Evolutionary conservation across 140 eudicot species (phyloP).

Genomic region (Ambrosia hybrid): DNA sequence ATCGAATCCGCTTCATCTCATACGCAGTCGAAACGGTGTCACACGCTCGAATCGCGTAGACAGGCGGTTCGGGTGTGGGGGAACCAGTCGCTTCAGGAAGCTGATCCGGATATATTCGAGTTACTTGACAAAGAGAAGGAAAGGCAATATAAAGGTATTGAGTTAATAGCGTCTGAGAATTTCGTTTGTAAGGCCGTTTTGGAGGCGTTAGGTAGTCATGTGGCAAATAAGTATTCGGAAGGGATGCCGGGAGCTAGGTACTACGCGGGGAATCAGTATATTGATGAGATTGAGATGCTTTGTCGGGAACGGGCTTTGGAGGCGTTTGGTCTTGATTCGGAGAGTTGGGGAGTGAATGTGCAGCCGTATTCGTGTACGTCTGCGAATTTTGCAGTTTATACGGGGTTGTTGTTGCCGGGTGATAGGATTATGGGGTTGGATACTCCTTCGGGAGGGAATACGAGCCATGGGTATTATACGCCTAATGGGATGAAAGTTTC

Average conservation of each 20-base stretch:
- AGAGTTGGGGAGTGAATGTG: constrained; percentile 93
- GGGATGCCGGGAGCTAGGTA: constrained; percentile 91
- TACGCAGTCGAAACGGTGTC: constrained; percentile 19
- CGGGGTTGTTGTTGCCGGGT: constrained; percentile 77
- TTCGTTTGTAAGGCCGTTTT: constrained; percentile 85
- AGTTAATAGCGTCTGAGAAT: constrained; percentile 89
- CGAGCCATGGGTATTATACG: constrained; percentile 85
- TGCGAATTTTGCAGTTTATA: constrained; percentile 93
- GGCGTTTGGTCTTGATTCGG: constrained; percentile 73
- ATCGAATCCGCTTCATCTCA: no score
- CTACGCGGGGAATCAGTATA: constrained; percentile 85
- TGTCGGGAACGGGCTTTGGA: constrained; percentile 79
- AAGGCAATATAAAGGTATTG: constrained; percentile 82
- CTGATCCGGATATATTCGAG: constrained; percentile 74
- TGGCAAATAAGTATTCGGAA: constrained; percentile 88
- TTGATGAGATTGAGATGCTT: constrained; percentile 81
- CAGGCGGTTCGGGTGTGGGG: constrained; percentile 74
- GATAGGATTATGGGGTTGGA: constrained; percentile 96
- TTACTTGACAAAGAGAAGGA: constrained; percentile 84
- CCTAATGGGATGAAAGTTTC: constrained; percentile 93
- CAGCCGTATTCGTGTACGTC: constrained; percentile 95
- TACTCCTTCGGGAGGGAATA: constrained; percentile 86
- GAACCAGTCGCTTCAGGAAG: constrained; percentile 56
- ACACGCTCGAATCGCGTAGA: constrained; percentile 48
- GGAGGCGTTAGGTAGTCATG: constrained; percentile 89